phyloP scores from a whole-genome alignment of 2,329 filamentous ascomycete species.

The Seiridium unicorne region DNA sequence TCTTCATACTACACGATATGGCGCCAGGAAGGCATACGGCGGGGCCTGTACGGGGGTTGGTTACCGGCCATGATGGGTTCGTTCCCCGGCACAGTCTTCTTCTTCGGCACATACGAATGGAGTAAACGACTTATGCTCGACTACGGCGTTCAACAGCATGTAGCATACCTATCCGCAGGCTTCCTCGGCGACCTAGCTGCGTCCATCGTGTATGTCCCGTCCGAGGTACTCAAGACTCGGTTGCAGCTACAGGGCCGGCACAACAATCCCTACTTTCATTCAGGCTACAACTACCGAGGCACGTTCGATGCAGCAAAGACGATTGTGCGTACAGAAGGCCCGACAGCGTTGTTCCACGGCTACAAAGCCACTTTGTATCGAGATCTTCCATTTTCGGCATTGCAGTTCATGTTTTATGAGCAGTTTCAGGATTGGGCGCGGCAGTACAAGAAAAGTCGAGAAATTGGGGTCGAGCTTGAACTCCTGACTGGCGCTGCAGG shows the following conservation, averaged over 20 bases:
- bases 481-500: slow-evolving; percentile 86
- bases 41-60: slow-evolving; percentile 92
- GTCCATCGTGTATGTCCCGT: slow-evolving; percentile 91
- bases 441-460: slow-evolving; percentile 72
- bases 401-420: slow-evolving; percentile 98
- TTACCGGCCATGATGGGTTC: slow-evolving; percentile 87
- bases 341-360: slow-evolving; percentile 87
- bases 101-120: slow-evolving; percentile 96
- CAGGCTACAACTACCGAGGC: slow-evolving; percentile 92
- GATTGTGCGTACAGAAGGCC: slow-evolving; percentile 79
- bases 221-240: slow-evolving; percentile 96
- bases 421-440: slow-evolving; percentile 84
- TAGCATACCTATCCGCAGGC: slow-evolving; percentile 90
- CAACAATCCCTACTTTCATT: slow-evolving; percentile 91
- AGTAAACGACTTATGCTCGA: slow-evolving; percentile 91
- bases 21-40: slow-evolving; percentile 82
- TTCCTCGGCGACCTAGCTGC: slow-evolving; percentile 90
- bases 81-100: slow-evolving; percentile 89
- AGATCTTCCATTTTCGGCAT: slow-evolving; percentile 90
- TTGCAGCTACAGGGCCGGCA: slow-evolving; percentile 91
- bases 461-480: slow-evolving; percentile 84
- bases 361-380: slow-evolving; percentile 95
- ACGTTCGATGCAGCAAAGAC: slow-evolving; percentile 82
- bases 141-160: slow-evolving; percentile 72
- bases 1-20: slow-evolving; percentile 92